A percentile compares a stretch with the other conserved stretches of the same genome.
Conservation (phyloP, 2,329 filamentous ascomycete genomes). For the Colletotrichum scovillei region DNA sequence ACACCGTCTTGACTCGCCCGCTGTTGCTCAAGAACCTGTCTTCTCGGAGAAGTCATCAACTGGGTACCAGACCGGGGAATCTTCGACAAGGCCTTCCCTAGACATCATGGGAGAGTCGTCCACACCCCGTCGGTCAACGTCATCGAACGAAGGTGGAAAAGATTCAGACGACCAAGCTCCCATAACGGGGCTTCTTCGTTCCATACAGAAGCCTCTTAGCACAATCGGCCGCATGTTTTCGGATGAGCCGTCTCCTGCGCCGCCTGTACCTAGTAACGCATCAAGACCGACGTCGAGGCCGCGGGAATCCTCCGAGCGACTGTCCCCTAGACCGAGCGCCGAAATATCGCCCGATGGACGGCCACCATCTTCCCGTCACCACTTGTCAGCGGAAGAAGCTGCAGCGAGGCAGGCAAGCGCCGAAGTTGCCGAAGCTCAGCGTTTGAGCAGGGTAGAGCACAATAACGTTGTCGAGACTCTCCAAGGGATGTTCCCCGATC, state of each 20-base stretch:
- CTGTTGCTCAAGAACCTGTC: slow-evolving; percentile 48
- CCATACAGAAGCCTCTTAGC: slow-evolving; percentile 89
- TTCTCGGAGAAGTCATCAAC: slow-evolving; percentile 57
- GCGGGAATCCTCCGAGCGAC: slow-evolving; percentile 48
- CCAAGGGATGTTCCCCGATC: slow-evolving; percentile 94
- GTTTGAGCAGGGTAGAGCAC: slow-evolving; percentile 87
- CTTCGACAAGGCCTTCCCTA: slow-evolving; percentile 49
- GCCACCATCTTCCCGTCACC: slow-evolving; percentile 41
- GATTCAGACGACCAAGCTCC: slow-evolving; percentile 80
- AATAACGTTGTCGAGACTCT: slow-evolving; percentile 92
- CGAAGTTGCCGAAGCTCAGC: slow-evolving; percentile 87
- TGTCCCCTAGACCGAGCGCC: slow-evolving; percentile 45
- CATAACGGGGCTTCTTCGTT: slow-evolving; percentile 85
- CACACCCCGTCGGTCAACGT: slow-evolving; percentile 63
- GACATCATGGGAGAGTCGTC: slow-evolving; percentile 44
- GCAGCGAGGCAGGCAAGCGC: slow-evolving; percentile 91
- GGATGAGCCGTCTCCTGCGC: slow-evolving; percentile 62
- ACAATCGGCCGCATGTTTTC: slow-evolving; percentile 97
- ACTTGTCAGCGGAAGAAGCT: slow-evolving; percentile 82
- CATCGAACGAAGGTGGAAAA: slow-evolving; percentile 59
- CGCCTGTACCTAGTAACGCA: slow-evolving; percentile 44
- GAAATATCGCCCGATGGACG: slow-evolving; percentile 37
- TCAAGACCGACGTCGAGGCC: slow-evolving; percentile 53
- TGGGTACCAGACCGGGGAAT: slow-evolving; percentile 55
- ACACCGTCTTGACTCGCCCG: slow-evolving; percentile 70